Evolutionary conservation across 225 moss, liverwort and hornwort species (phyloP).

Genomic region (Rhytidiadelphus loreus): DNA sequence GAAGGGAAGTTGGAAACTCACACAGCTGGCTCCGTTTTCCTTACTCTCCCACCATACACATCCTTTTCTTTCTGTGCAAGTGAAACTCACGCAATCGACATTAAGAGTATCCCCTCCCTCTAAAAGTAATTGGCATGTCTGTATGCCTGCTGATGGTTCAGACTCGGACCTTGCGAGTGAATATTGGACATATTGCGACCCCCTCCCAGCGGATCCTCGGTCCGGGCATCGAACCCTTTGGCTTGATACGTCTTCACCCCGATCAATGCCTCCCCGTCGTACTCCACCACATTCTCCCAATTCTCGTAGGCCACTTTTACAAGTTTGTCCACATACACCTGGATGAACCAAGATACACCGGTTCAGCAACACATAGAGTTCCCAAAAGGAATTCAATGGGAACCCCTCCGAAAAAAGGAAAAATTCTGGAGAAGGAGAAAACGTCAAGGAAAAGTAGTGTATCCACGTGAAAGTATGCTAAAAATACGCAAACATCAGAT

Average conservation of each 20-base stretch:
- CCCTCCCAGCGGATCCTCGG: conserved; percentile 35
- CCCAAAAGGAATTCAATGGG: background rate
- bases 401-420: background rate
- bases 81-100: conserved; percentile 23
- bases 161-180: conserved; percentile 40
- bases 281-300: conserved; percentile 63
- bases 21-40: background rate
- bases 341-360: background rate
- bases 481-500: background rate
- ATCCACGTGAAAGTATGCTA: background rate
- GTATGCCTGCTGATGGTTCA: conserved; percentile 35
- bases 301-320: conserved; percentile 47
- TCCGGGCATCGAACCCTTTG: conserved; percentile 34
- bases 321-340: background rate
- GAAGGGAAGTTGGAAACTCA: background rate
- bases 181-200: conserved; percentile 16
- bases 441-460: background rate
- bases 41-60: conserved; percentile 13
- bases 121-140: conserved; percentile 29
- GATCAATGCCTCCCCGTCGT: conserved; percentile 48
- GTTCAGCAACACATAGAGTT: background rate
- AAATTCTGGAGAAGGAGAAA: background rate
- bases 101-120: background rate
- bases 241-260: conserved; percentile 41
- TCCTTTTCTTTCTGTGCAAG: conserved; percentile 5